Conservation (phyloP, 176 grass and related monocot species). For the Oryza australiensis region DNA sequence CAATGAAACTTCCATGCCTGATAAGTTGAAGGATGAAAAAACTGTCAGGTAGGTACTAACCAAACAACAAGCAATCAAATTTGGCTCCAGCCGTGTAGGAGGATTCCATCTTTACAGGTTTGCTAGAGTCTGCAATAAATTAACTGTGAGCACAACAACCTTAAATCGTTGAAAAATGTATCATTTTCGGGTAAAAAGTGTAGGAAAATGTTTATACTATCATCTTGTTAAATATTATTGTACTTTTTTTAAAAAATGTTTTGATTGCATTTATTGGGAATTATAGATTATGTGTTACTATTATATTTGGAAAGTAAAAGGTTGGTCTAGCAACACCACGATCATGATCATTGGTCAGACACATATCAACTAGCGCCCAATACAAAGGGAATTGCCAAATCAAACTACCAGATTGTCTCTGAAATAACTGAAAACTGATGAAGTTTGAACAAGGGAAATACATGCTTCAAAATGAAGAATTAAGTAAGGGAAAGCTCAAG, state of each 20-base stretch:
- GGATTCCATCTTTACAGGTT: constrained; percentile 48
- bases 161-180: neutral
- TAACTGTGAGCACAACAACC: neutral
- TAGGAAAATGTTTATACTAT: neutral
- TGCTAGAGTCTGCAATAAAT: neutral
- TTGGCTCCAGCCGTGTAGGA: constrained; percentile 52
- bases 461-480: too few species aligned
- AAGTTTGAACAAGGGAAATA: neutral
- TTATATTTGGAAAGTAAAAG: neutral
- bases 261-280: neutral
- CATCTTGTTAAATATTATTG: neutral
- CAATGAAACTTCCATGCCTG: neutral
- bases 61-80: constrained; percentile 87
- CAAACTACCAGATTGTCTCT: neutral
- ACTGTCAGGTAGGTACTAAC: constrained; percentile 29
- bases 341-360: neutral
- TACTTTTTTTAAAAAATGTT: neutral
- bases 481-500: too few species aligned
- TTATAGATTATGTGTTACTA: neutral
- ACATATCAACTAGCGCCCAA: neutral
- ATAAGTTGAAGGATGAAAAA: neutral
- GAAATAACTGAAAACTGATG: neutral
- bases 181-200: neutral
- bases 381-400: neutral
- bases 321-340: neutral